Evolutionary conservation across 768 basidiomycete genomes (phyloP), one percentile per base, ranked within the genome.

Genomic region (Suillus sp.): DNA sequence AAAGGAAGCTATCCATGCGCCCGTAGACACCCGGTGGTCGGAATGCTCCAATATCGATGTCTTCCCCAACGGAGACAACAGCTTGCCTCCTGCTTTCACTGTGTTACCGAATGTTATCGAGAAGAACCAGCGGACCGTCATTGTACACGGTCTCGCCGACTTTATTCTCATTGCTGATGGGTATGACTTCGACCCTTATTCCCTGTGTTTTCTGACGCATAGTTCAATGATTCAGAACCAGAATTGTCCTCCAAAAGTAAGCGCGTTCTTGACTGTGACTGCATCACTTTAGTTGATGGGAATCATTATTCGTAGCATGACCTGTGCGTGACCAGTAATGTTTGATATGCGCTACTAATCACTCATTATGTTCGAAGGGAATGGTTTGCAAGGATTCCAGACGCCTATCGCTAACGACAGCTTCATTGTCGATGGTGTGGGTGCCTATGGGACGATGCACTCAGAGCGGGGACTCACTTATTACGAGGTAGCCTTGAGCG

Each of bases 61-160:
- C 2, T 91, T 91, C 78, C 83, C 84, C 1, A 68, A 78, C 3
- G 85, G 85, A 13, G 91, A 91, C 70, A 70, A 62, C 16, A 90
- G 88, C 63, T 74, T 83, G 5, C 89, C 89, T 0, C 80, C 89
- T 9, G 81, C 84, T 0, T 79, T 91, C 58, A 84, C 80, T 10
- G 88, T 91, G 1, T 78, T 92, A 4, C 89, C 91, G 9, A 86
- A 78, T 64, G 89, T 90, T 56, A 92, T 93, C 59, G 87, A 90
- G 75, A 91, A 90, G 79, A 91, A 79, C 72, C 77, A 84, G 60
- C 79, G 89, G 57, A 83, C 80, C 2, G 87, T 91, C 16, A 87
- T 92, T 62, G 80, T 86, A 5, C 90, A 93, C 56, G 91, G 91
- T 0, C 77, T 91, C 56, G 88, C 84, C 0, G 91, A 93, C 72